Percentiles rank a stretch among this genome's conserved stretches.
phyloP scores from a whole-genome alignment of 1,139 yeast genomes.

The Nematodospora anomalae region DNA sequence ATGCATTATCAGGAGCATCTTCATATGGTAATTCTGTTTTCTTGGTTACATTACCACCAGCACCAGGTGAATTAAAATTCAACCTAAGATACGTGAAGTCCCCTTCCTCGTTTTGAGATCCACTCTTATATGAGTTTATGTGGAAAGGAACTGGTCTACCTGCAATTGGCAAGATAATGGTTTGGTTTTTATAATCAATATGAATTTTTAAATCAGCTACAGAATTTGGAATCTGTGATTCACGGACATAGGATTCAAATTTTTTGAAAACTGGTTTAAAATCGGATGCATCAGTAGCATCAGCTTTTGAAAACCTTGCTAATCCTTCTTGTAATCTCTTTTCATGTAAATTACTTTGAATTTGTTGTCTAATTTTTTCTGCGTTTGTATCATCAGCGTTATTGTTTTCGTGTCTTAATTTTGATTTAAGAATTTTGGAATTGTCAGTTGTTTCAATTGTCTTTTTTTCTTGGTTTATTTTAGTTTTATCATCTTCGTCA shows the following conservation, averaged over 20 bases:
- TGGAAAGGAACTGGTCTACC: constrained; percentile 99
- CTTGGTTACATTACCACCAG: constrained; percentile 67
- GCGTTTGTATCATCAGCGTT: constrained; percentile 72
- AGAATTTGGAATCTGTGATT: constrained; percentile 81
- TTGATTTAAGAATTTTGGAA: constrained; percentile 71
- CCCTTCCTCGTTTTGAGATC: constrained; percentile 95
- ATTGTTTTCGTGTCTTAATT: constrained; percentile 74
- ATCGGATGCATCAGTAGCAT: constrained; percentile 65
- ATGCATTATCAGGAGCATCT: constrained; percentile 80
- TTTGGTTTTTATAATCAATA: constrained; percentile 84
- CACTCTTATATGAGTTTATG: constrained; percentile 89
- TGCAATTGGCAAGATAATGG: constrained; percentile 84
- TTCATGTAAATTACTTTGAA: constrained; percentile 80
- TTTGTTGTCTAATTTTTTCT: constrained; percentile 78
- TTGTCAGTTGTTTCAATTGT: constrained; percentile 58
- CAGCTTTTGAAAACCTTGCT: constrained; percentile 72
- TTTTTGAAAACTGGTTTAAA: constrained; percentile 78
- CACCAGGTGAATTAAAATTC: constrained; percentile 93
- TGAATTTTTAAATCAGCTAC: constrained; percentile 84
- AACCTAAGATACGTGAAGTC: constrained; percentile 88
- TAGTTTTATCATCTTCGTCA: constrained; percentile 49
- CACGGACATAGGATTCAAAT: constrained; percentile 92
- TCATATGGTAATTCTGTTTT: constrained; percentile 87
- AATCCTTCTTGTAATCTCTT: constrained; percentile 85
- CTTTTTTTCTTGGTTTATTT: constrained; percentile 7